Evolutionary conservation across 2,329 filamentous ascomycete species (phyloP).

Genomic region (Aspergillus terreus): DNA sequence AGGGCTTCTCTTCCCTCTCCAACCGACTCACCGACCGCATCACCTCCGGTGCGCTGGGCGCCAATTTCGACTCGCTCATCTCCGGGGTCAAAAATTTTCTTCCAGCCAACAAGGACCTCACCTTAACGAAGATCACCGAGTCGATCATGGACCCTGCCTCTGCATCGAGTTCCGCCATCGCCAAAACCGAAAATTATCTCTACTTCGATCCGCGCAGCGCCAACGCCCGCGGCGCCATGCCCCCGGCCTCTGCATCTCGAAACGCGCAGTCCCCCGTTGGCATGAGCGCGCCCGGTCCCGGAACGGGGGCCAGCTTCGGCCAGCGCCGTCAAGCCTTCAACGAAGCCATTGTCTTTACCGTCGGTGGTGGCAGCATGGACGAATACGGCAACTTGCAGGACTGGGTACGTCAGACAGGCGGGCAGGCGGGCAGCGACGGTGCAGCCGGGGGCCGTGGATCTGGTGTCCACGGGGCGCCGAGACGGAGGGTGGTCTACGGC

Average conservation of each 20-base stretch:
- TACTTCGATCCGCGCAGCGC: slow-evolving; percentile 96
- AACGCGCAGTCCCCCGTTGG: slow-evolving; percentile 43
- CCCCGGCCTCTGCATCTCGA: slow-evolving; percentile 63
- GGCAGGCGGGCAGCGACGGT: slow-evolving; percentile 50
- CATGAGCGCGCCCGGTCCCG: slow-evolving; percentile 49
- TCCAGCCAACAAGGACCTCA: slow-evolving; percentile 92
- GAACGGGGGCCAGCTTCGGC: slow-evolving; percentile 80
- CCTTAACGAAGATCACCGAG: slow-evolving; percentile 95
- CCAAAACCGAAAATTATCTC: slow-evolving; percentile 93
- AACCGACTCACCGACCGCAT: slow-evolving; percentile 90
- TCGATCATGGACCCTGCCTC: slow-evolving; percentile 94
- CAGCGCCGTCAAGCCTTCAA: slow-evolving; percentile 85
- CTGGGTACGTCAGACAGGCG: slow-evolving; percentile 76
- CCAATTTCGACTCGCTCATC: slow-evolving; percentile 90
- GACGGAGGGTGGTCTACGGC: slow-evolving; percentile 85
- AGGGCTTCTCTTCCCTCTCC: slow-evolving; percentile 87
- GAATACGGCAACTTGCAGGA: slow-evolving; percentile 97
- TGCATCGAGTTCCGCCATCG: slow-evolving; percentile 85
- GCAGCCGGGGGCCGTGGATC: slow-evolving; percentile 27
- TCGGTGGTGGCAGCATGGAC: slow-evolving; percentile 96
- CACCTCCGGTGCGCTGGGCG: slow-evolving; percentile 80
- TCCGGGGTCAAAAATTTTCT: slow-evolving; percentile 97
- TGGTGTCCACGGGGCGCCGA: slow-evolving; percentile 50
- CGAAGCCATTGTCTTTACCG: slow-evolving; percentile 89
- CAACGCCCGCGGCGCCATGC: slow-evolving; percentile 88